Conservation (phyloP, 306 rosid genomes). For the Rubus parviflorus region DNA sequence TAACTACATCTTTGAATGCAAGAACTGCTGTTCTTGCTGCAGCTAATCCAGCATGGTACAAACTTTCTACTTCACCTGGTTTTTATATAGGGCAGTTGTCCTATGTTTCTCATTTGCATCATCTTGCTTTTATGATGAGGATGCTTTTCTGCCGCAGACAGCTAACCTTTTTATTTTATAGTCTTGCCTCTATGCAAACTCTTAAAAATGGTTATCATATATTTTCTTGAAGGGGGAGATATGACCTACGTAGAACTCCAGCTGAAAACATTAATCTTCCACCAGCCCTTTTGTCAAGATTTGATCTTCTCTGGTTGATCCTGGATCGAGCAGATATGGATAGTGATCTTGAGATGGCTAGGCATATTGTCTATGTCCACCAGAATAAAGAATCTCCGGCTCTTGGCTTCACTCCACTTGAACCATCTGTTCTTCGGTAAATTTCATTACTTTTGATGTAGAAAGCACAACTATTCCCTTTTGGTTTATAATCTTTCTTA, state of each 20-base stretch:
- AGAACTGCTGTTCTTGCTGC: slow-evolving; percentile 99
- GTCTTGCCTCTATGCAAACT: slow-evolving; percentile 17
- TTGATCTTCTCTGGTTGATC: slow-evolving; percentile 95
- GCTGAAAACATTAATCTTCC: slow-evolving; percentile 99
- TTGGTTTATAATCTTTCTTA: no score
- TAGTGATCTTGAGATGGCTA: slow-evolving; percentile 97
- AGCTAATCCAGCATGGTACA: slow-evolving; percentile 97
- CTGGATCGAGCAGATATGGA: slow-evolving; percentile 99
- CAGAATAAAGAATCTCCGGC: slow-evolving; percentile 92
- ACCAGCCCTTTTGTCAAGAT: slow-evolving; percentile 90
- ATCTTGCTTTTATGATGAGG: slow-evolving; percentile 7
- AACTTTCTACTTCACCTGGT: not conserved
- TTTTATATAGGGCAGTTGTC: not conserved
- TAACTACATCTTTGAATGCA: slow-evolving; percentile 95
- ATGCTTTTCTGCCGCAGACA: slow-evolving; percentile 16
- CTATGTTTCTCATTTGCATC: slow-evolving; percentile 10
- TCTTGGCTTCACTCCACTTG: slow-evolving; percentile 93
- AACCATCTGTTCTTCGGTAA: slow-evolving; percentile 94
- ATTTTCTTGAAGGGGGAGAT: slow-evolving; percentile 82
- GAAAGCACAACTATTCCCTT: not conserved
- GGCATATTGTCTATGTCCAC: slow-evolving; percentile 91
- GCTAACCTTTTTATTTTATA: not conserved
- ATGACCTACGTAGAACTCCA: slow-evolving; percentile 93
- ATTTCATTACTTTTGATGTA: slow-evolving; percentile 15
- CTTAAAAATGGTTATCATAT: slow-evolving; percentile 25